Evolutionary conservation across 768 basidiomycete genomes (phyloP), one percentile per base, ranked within the genome.

Genomic region (Hygrocybe coccinea): DNA sequence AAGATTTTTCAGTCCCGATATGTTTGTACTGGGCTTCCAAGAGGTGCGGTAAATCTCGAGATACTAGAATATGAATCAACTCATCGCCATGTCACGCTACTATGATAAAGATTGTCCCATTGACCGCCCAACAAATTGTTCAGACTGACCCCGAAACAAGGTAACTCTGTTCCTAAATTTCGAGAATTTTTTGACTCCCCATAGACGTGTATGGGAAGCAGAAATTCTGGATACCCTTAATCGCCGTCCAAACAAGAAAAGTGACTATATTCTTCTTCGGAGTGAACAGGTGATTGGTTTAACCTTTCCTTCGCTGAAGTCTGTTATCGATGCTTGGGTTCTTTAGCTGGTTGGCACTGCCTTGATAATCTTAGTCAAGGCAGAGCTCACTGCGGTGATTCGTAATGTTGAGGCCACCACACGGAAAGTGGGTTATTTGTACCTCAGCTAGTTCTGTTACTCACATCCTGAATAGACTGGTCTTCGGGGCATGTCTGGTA

Each of bases 41-140:
- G 97, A 99, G 70, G 52, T 54, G 17, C 14, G 39, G 3, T 7
- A 29, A 21, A 43, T 15, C 17, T 45, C 19, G 12, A 11, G 22
- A 44, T 45, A 34, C 39, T 17, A n/a, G 10, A 14, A 17, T 36
- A 37, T 21, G 22, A 17, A 33, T 14, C 17, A 14, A 15, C 15
- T 33, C 12, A 19, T 45, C 15, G 43, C 9, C 14, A 7, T 29
- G 8, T 29, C 29, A 29, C 29, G 8, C 19, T 54, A 8, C 33
- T 35, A 33, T 10, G n/a, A 15, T 10, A 17, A 25, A 54, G 52
- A 94, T 99, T 52, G 97, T 99, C 0, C 93, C 94, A 3, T 79
- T 99, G 46, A 97, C 92, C n/a, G 92, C 97, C 2, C 92, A 95
- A 64, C 95, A 97, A 68, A 97, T 99, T 41, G 78, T 97, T 14